A percentile compares a stretch with the other conserved stretches of the same genome.
These are phyloP conservation scores for Umbelopsis sp. DNA, from an alignment of 192 early-diverging fungal species.

Conservation along the genomic window DNA sequence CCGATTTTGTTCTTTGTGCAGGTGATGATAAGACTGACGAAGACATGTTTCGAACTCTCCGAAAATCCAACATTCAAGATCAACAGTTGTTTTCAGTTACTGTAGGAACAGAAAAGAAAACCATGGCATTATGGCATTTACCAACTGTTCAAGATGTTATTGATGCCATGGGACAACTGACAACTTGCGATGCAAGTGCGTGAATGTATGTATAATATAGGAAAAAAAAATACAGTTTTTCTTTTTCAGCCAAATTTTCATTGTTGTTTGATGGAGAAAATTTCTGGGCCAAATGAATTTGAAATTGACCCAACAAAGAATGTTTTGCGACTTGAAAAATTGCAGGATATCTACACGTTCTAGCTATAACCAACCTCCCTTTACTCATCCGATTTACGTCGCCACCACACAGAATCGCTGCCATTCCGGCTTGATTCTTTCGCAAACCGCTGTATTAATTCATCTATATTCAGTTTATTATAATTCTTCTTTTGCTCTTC, in stretches of 20 bases:
- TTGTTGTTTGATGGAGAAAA: conserved; percentile 11
- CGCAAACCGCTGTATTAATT: no score
- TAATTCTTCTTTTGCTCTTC: no score
- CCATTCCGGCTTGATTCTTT: no score
- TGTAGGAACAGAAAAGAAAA: conserved; percentile 88
- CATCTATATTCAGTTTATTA: no score
- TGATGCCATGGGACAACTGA: conserved; percentile 26
- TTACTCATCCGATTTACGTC: no score
- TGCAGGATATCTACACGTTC: no score
- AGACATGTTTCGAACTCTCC: conserved; percentile 82
- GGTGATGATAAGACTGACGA: conserved; percentile 98
- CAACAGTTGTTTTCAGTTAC: conserved; percentile 67
- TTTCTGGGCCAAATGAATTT: conserved; percentile 7
- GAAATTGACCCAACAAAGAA: conserved; percentile 15
- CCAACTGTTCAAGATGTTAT: conserved; percentile 68
- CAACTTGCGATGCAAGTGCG: neutral
- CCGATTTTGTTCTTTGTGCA: conserved; percentile 93
- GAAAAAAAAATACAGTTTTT: neutral
- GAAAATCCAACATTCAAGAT: conserved; percentile 21
- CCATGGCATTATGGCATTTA: conserved; percentile 85
- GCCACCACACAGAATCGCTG: no score
- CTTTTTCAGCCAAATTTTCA: neutral
- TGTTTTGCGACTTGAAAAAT: neutral
- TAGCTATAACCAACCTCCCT: no score
- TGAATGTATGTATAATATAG: neutral